Base-by-base conservation (phyloP, 306 rosid genomes). In the Abrus pulchellus region DNA sequence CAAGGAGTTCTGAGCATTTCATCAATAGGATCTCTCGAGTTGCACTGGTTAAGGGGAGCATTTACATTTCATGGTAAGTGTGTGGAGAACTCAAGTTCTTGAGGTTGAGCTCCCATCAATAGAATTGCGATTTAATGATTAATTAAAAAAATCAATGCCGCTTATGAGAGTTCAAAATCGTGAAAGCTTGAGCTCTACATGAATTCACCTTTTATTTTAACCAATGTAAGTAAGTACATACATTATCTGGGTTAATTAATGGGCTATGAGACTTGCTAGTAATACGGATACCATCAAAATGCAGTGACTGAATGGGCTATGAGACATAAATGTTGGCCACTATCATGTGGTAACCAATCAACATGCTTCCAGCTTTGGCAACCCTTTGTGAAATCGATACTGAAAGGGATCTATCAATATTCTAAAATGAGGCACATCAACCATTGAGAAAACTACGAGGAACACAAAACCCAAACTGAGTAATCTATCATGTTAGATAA, bases 41-140 rank as follows among this genome's bases (percentile, higher is more conserved):
- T 20, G 20, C 20, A 20, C 20, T 20, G 20, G 20, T 20, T 20
- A 20, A 20, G 20, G 20, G 20, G 20, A 20, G 20, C 20, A 20
- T 20, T 20, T 20, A 20, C 20, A 20, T 20, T 20, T 20, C 20
- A 20, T 20, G 20, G 20, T 20, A 20, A 20, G 20, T 20, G 20
- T 20, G 20, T 20, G 20, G 20, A 20, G 20, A 20, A 20, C 20
- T 20, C 20, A 20, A 20, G 66, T 38, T 55, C 40, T 14, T 2
- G 72, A 68, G 74, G 27, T 41, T 47, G 40, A 68, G 40, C 55
- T 28, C 28, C 55, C 72, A 67, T 67, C 41, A 41, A 41, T 20
- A 20, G 20, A 20, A 20, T 20, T 20, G 20, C 20, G 20, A 20
- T 20, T 20, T 20, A 20, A 20, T 20, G 20, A 20, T 20, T 20